Percentiles rank a stretch among this genome's conserved stretches.
These are phyloP conservation scores for Rhizopus stolonifer DNA, from an alignment of 371 early-diverging fungal genomes.

Conservation along the genomic window DNA sequence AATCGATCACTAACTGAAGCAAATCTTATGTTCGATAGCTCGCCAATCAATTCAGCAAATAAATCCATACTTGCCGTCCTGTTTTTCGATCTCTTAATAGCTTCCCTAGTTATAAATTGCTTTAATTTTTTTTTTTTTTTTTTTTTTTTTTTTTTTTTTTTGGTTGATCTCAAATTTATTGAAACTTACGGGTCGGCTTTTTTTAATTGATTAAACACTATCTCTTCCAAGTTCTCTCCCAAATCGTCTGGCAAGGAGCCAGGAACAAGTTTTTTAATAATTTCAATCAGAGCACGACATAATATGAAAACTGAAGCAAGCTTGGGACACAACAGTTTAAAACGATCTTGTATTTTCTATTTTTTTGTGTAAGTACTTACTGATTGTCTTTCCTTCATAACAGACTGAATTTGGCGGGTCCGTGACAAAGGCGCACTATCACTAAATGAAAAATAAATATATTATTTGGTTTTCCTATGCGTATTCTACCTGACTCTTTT, in stretches of 20 bases:
- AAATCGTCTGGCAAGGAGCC: slow-evolving; percentile 79
- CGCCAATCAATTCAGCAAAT: slow-evolving; percentile 87
- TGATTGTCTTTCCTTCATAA: slow-evolving; percentile 54
- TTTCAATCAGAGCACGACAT: slow-evolving; percentile 83
- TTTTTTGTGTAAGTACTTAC: slow-evolving; percentile 21
- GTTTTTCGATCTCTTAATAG: slow-evolving; percentile 75
- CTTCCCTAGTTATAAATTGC: slow-evolving; percentile 51
- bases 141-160: background rate
- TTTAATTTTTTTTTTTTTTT: background rate
- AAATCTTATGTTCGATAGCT: slow-evolving; percentile 85
- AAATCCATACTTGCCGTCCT: slow-evolving; percentile 85
- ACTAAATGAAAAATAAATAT: slow-evolving; percentile 14
- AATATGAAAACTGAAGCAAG: slow-evolving; percentile 87
- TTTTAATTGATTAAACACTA: slow-evolving; percentile 87
- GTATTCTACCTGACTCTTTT: slow-evolving; percentile 43
- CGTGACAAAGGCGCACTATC: slow-evolving; percentile 47
- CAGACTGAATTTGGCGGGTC: slow-evolving; percentile 37
- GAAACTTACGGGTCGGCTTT: slow-evolving; percentile 83
- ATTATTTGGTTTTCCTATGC: slow-evolving; percentile 17
- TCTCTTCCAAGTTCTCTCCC: slow-evolving; percentile 89
- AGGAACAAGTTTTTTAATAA: slow-evolving; percentile 72
- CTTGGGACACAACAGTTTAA: slow-evolving; percentile 32
- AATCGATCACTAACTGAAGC: slow-evolving; percentile 93
- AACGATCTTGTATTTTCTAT: background rate
- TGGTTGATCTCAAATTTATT: background rate